Base-by-base conservation (phyloP, 495 filamentous ascomycete species). In the Penicillium daleae region DNA sequence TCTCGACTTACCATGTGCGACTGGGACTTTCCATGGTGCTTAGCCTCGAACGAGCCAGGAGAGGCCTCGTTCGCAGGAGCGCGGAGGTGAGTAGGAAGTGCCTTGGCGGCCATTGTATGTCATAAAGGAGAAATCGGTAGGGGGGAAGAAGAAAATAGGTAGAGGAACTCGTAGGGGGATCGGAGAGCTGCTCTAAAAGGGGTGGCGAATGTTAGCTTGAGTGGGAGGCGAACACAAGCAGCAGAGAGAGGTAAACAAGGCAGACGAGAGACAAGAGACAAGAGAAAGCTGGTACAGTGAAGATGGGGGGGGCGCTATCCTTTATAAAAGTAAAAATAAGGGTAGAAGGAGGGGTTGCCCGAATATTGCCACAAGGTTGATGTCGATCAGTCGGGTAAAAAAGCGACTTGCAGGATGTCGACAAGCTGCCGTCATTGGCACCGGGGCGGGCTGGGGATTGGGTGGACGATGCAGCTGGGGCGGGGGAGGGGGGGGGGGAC, bases 11-110 rank as follows among this genome's bases (percentile, higher is more conserved):
- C 93, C 90, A 97, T 91, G 78, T 97, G 93, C 37, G 92, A 96
- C 73, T 93, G 91, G 57, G 92, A 89, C 86, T 97, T 97, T 68
- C 92, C 93, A 78, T 97, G 93, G 73, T 96, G 93, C 79, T 91
- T 91, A 61, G 78, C 76, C 67, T 85, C 81, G 66, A 83, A 82
- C 21, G 37, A 53, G 62, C 87, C 88, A 64, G 84, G 83, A 65
- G 77, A 72, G 55, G 71, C 73, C 24, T 75, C 82, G 31, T 75
- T 77, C 24, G 76, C 78, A 52, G 80, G 79, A 52, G 86, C 80
- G 82, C 89, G 91, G 62, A 97, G 85, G 81, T 96, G 93, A 19
- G 89, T 76, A 58, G 93, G 93, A 50, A 97, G 76, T 67, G 89
- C 82, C 72, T 83, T 85, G 60, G 86, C 76, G 58, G 89, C 86